Conservation (phyloP, 768 basidiomycete species). For the Podaxis sp. region DNA sequence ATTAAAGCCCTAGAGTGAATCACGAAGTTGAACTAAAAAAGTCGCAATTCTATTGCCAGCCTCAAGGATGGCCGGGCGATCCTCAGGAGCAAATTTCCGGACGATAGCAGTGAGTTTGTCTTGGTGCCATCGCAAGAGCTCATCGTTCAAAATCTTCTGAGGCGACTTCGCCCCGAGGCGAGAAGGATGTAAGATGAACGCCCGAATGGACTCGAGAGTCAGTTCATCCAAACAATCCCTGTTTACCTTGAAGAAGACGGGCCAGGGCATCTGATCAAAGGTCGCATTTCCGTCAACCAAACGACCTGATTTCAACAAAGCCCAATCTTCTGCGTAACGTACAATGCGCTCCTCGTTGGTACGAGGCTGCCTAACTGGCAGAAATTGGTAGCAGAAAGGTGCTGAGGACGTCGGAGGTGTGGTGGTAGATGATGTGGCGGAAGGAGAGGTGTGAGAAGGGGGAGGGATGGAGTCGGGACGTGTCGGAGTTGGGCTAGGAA, state of each 20-base stretch:
- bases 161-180: not conserved
- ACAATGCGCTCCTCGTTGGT: not conserved
- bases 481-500: not conserved
- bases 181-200: not conserved
- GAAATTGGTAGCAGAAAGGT: not conserved
- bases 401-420: not conserved
- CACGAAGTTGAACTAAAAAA: not conserved
- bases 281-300: not conserved
- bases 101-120: not conserved
- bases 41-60: not conserved
- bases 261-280: slow-evolving; percentile 1
- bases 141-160: not conserved
- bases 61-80: not conserved
- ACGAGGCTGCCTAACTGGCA: not conserved
- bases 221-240: not conserved
- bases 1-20: not conserved
- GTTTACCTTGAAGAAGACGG: not conserved
- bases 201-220: not conserved
- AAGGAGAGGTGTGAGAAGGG: not conserved
- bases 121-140: not conserved
- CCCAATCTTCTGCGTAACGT: not conserved
- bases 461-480: not conserved
- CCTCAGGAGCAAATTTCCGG: not conserved
- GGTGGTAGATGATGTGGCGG: not conserved
- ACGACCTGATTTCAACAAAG: not conserved